These are phyloP conservation scores for Hemisphaericaspora xylofermentans DNA, from an alignment of 1,139 yeast species.

Conservation along the genomic window DNA sequence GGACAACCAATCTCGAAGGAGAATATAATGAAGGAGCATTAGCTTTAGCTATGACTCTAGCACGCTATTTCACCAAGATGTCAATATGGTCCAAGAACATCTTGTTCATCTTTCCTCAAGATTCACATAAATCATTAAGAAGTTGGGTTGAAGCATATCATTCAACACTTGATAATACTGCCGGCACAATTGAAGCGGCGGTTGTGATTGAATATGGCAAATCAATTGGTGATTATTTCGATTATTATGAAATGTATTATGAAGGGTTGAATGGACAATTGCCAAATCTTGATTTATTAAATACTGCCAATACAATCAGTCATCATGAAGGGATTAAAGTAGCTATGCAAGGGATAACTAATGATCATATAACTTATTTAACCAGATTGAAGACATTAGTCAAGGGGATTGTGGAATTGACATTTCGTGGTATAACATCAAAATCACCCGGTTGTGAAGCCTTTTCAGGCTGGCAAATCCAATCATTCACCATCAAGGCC, in stretches of 20 bases:
- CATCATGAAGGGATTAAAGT: conserved; percentile 73
- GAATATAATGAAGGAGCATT: conserved; percentile 78
- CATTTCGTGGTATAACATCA: conserved; percentile 64
- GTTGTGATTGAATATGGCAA: conserved; percentile 79
- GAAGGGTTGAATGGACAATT: conserved; percentile 94
- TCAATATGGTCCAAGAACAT: conserved; percentile 96
- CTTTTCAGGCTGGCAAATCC: conserved; percentile 95
- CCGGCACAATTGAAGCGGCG: conserved; percentile 96
- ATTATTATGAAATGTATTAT: conserved; percentile 71
- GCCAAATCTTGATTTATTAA: conserved; percentile 88
- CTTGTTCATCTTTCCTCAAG: conserved; percentile 77
- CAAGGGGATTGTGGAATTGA: conserved; percentile 64
- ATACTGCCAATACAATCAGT: conserved; percentile 70
- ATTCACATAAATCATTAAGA: conserved; percentile 67
- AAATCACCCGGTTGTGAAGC: conserved; percentile 75
- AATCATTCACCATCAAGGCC: conserved; percentile 80
- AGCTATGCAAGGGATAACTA: conserved; percentile 62
- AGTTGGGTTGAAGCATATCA: conserved; percentile 96
- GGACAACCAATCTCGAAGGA: conserved; percentile 54
- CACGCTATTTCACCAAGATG: conserved; percentile 79
- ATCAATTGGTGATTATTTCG: conserved; percentile 58
- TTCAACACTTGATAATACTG: conserved; percentile 77
- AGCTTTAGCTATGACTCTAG: conserved; percentile 67
- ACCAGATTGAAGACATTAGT: conserved; percentile 61
- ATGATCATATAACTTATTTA: conserved; percentile 45